Conservation (phyloP, 108 stramenopile genomes). For the Skeletonema marinoi region DNA sequence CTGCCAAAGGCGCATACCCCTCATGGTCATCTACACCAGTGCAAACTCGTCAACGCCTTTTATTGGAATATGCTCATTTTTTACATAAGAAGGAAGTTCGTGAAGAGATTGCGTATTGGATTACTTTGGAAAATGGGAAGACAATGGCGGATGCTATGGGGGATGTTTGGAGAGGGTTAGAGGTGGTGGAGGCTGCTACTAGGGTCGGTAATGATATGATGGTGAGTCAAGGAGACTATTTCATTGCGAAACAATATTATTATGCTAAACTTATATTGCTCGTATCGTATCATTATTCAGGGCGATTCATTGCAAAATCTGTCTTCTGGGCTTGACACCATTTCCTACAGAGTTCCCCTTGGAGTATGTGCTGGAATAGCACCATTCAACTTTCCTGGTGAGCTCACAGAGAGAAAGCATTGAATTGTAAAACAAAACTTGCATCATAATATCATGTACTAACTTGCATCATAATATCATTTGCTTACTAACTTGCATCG, state of each 20-base stretch:
- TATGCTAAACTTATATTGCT: constrained; percentile 17
- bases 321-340: constrained; percentile 76
- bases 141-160: constrained; percentile 81
- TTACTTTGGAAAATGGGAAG: constrained; percentile 81
- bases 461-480: too few relatives aligned
- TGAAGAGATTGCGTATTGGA: constrained; percentile 69
- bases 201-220: constrained; percentile 39
- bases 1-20: constrained; percentile 58
- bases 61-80: constrained; percentile 65
- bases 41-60: constrained; percentile 65
- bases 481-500: too few relatives aligned
- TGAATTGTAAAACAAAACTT: too few relatives aligned
- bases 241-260: background rate
- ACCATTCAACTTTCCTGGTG: constrained; percentile 93
- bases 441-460: too few relatives aligned
- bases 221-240: constrained; percentile 27
- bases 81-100: constrained; percentile 51
- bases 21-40: constrained; percentile 71
- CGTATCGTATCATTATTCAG: constrained; percentile 8
- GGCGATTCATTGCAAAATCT: constrained; percentile 88
- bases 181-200: constrained; percentile 88
- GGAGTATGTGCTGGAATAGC: constrained; percentile 93
- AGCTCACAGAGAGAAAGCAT: too few relatives aligned
- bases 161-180: constrained; percentile 95
- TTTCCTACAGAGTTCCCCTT: constrained; percentile 90